These are phyloP conservation scores for Cladosporium oxysporum DNA, from an alignment of 2,329 filamentous ascomycete genomes.

Conservation along the genomic window DNA sequence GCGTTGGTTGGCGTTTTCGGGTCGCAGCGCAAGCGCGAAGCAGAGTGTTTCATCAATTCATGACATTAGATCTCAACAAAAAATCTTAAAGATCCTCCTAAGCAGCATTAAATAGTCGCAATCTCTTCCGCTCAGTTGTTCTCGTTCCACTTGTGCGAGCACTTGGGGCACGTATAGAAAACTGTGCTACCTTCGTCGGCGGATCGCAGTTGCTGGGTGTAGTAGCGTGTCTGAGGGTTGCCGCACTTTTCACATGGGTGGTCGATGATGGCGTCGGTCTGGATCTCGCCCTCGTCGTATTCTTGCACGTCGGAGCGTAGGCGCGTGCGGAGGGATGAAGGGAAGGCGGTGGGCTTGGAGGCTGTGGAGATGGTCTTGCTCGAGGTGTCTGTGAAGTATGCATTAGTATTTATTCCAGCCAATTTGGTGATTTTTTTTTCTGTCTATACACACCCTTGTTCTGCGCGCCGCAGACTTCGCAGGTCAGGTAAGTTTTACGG, in stretches of 20 bases:
- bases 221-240: conserved; percentile 78
- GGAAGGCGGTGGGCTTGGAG: conserved; percentile 89
- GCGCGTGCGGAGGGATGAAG: conserved; percentile 84
- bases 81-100: neutral
- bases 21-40: conserved; percentile 5
- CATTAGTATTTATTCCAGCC: neutral
- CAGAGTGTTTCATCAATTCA: conserved; percentile 9
- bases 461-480: conserved; percentile 81
- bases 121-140: conserved; percentile 57
- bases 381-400: conserved; percentile 62
- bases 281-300: conserved; percentile 68
- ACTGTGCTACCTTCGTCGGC: conserved; percentile 94
- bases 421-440: neutral
- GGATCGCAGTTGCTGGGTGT: conserved; percentile 81
- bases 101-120: neutral
- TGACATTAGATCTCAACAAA: conserved; percentile 10
- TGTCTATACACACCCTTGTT: conserved; percentile 69
- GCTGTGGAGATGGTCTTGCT: conserved; percentile 75
- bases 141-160: conserved; percentile 72
- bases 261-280: conserved; percentile 66
- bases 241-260: conserved; percentile 80
- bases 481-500: conserved; percentile 73
- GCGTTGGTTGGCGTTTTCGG: conserved; percentile 12
- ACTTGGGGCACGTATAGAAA: conserved; percentile 80
- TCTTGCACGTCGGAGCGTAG: conserved; percentile 76